Base-by-base conservation (phyloP, 2,329 filamentous ascomycete genomes). In the Penicillium hordei region DNA sequence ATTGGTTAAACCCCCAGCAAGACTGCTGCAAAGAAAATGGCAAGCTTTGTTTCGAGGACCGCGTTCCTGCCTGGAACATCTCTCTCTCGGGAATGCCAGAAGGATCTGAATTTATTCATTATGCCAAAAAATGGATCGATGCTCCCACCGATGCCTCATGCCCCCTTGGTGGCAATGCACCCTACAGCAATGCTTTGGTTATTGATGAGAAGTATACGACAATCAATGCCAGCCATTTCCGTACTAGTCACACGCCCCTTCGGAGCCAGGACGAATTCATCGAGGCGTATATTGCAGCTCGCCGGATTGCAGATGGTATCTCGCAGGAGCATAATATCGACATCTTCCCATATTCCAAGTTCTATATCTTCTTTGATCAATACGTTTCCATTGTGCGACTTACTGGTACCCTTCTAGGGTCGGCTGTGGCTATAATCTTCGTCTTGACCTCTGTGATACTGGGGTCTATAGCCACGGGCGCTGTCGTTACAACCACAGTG, bases 341-440 rank as follows among this genome's bases (percentile, higher is more conserved):
- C 25, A 88, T 99, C 3, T 99, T 99, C 82, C 91, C 94, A 0
- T 99, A 99, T 79, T 95, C 91, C 66, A 88, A 97, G 60, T 96
- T 96, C 74, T 99, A 99, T 79, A 93, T 99, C 73, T 99, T 97
- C 83, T 99, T 99, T 73, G 94, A 99, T 72, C 94, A 97, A 73
- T 99, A 99, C 71, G 84, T 91, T 6, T 85, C 85, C 57, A 97
- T 99, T 60, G 86, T 96, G 21, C 82, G 83, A 12, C 82, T 97
- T 4, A 93, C 93, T 0, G 88, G 84, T 0, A 86, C 88, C 0
- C 84, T 99, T 1, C 83, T 99, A 31, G 89, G 89, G 40, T 89
- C 90, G 4, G 93, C 92, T 0, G 81, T 97, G 15, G 90, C 83
- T 27, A 90, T 96, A 63, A 96, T 97, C 59, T 89, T 97, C 58